Evolutionary conservation across 208 protist species (phyloP).

Genomic region (Crithidia brevicula): DNA sequence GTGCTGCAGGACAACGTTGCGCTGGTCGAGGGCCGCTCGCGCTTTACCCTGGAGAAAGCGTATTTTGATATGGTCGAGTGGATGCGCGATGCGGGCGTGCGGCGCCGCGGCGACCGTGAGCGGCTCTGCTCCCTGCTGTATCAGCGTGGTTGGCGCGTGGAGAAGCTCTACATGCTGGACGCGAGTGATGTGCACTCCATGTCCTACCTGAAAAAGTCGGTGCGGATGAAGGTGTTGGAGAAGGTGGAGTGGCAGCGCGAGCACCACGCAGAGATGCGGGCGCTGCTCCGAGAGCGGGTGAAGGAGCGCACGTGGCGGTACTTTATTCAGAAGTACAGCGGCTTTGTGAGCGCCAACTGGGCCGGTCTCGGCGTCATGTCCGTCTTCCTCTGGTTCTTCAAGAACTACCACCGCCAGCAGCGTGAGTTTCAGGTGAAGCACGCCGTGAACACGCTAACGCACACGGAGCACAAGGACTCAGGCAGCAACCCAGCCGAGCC

Average conservation of each 20-base stretch:
- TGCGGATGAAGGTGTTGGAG: constrained; percentile 61
- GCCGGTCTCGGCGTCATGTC: constrained; percentile 65
- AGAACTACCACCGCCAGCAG: constrained; percentile 61
- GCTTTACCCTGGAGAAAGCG: constrained; percentile 39
- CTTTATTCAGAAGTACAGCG: constrained; percentile 74
- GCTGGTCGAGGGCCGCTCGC: constrained; percentile 71
- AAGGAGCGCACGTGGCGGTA: constrained; percentile 71
- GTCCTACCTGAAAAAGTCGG: constrained; percentile 54
- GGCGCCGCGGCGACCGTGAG: constrained; percentile 46
- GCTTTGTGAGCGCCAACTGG: constrained; percentile 71
- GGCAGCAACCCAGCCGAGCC: constrained; percentile 15
- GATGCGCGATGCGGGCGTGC: constrained; percentile 61
- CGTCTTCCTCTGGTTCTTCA: constrained; percentile 77
- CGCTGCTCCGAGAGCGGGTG: constrained; percentile 60
- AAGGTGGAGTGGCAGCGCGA: constrained; percentile 71
- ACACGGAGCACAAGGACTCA: constrained; percentile 31
- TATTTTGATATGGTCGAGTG: constrained; percentile 58
- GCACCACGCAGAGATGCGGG: constrained; percentile 59
- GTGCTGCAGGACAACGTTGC: constrained; percentile 65
- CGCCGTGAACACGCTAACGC: constrained; percentile 71
- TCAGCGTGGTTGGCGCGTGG: constrained; percentile 62
- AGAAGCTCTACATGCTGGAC: constrained; percentile 59
- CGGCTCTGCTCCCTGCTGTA: constrained; percentile 58
- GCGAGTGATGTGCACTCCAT: constrained; percentile 52
- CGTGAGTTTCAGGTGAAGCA: constrained; percentile 67